Evolutionary conservation across 2,329 filamentous ascomycete genomes (phyloP).

Genomic region (Ceratocystis lukuohia): DNA sequence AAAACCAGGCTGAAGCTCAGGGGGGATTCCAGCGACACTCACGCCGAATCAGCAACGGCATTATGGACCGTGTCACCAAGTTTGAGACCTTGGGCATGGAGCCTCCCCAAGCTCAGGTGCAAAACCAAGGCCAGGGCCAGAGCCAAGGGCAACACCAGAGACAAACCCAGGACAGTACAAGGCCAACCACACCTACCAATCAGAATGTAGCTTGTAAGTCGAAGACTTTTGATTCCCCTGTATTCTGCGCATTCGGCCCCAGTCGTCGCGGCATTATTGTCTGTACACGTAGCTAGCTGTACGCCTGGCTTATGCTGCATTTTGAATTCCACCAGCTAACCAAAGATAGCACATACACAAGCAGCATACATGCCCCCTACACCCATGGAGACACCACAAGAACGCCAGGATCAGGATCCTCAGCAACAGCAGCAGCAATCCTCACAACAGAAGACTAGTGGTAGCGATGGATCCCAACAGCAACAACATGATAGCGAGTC

Average conservation of each 20-base stretch:
- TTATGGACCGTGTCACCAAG: constrained; percentile 46
- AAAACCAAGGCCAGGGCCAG: constrained; percentile 3
- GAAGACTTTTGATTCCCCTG: background rate
- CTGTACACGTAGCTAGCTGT: background rate
- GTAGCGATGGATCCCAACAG: constrained; percentile 24
- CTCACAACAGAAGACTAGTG: constrained; percentile 28
- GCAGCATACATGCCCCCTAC: constrained; percentile 53
- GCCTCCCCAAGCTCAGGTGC: constrained; percentile 1
- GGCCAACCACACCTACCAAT: constrained; percentile 15
- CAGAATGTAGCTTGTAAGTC: constrained; percentile 47
- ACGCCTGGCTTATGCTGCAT: background rate
- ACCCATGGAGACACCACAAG: constrained; percentile 47
- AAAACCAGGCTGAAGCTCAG: constrained; percentile 27
- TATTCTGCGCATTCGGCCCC: background rate
- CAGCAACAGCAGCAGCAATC: constrained; percentile 11
- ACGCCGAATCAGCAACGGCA: constrained; percentile 45
- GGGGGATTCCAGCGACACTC: constrained; percentile 19
- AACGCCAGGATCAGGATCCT: constrained; percentile 13
- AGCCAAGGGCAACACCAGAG: constrained; percentile 3
- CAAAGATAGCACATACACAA: constrained; percentile 6
- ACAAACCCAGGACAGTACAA: background rate
- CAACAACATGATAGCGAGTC: background rate
- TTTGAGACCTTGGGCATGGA: constrained; percentile 39
- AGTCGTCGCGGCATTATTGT: background rate
- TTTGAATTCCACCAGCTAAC: background rate